Conservation (phyloP, 106 monocot species). For the Dendrobium chrysotoxum region DNA sequence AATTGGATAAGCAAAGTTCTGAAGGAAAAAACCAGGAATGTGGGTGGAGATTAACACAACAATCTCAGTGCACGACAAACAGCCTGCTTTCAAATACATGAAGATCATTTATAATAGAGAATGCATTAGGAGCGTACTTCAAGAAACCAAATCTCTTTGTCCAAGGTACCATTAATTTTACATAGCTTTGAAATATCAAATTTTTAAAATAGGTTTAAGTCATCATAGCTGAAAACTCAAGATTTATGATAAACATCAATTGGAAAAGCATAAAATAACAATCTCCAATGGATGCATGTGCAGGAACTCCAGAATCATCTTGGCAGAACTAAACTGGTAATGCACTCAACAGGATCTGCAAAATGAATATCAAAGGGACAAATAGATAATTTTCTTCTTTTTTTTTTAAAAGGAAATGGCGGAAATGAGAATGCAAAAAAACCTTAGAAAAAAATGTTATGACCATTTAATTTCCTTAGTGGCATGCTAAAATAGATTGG, state of each 20-base stretch:
- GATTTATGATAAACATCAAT: not conserved
- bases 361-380: not conserved
- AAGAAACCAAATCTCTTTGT: not conserved
- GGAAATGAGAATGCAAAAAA: not conserved
- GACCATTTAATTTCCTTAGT: not conserved
- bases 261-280: not conserved
- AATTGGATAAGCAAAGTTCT: not conserved
- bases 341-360: constrained; percentile 3
- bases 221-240: not conserved
- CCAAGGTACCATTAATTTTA: constrained; percentile 3
- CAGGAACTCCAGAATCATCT: constrained; percentile 4
- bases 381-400: not conserved
- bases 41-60: not conserved
- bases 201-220: not conserved
- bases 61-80: not conserved
- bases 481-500: not conserved
- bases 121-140: not conserved
- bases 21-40: not conserved
- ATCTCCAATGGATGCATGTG: not conserved
- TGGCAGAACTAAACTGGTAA: not conserved
- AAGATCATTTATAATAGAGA: not conserved
- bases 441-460: not conserved
- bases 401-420: not conserved
- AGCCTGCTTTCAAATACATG: not conserved
- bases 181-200: not conserved